Evolutionary conservation across 345 rosid genomes (phyloP).

Genomic region (Populus tremula): DNA sequence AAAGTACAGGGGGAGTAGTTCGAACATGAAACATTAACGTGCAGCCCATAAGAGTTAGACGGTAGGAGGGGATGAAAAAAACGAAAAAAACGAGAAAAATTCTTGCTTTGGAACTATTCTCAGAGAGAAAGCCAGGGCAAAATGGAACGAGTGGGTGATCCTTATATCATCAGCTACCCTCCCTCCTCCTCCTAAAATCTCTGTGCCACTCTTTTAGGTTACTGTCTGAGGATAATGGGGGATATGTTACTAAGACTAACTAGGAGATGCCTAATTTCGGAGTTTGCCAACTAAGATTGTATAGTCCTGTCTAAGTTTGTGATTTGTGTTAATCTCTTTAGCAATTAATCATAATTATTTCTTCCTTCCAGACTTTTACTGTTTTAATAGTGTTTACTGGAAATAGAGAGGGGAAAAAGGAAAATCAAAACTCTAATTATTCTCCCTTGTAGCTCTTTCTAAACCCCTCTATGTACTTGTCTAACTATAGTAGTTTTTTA

Average conservation of each 20-base stretch:
- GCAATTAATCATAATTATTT: no score
- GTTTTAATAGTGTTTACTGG: not conserved
- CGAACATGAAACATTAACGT: not conserved
- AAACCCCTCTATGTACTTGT: not conserved
- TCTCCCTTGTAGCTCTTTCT: not conserved
- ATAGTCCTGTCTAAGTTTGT: not conserved
- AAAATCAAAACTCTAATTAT: not conserved
- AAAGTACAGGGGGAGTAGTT: not conserved
- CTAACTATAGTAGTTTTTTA: not conserved
- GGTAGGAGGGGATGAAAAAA: not conserved
- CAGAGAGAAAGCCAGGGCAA: conserved; percentile 41
- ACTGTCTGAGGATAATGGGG: not conserved
- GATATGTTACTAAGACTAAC: not conserved
- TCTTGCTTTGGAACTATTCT: conserved; percentile 42
- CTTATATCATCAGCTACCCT: conserved; percentile 24
- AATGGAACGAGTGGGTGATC: conserved; percentile 15
- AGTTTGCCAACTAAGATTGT: conserved; percentile 5
- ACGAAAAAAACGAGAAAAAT: not conserved
- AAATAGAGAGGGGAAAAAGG: not conserved
- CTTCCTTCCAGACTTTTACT: not conserved
- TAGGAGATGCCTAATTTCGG: conserved; percentile 1
- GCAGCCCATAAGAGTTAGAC: not conserved
- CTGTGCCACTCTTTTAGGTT: not conserved
- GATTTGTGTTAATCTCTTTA: not conserved
- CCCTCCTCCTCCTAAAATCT: not conserved